Evolutionary conservation across 805 yeast genomes (phyloP).

Genomic region (Ogataea methanolica): DNA sequence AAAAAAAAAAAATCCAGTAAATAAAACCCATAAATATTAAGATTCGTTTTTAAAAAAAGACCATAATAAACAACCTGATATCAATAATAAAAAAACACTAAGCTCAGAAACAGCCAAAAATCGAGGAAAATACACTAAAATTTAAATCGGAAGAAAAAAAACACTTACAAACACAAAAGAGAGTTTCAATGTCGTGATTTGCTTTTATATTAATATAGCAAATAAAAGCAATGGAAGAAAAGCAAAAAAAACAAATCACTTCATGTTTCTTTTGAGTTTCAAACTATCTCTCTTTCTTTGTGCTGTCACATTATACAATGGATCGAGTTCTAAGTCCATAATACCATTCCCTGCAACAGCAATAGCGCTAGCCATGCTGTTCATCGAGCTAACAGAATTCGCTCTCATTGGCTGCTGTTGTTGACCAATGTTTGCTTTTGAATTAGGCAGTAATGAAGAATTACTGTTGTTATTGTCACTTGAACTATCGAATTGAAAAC

Average conservation of each 20-base stretch:
- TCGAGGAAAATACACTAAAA: too few relatives aligned
- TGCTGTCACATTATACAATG: slow-evolving; percentile 40
- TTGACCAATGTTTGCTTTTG: slow-evolving; percentile 1
- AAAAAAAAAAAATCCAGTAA: too few relatives aligned
- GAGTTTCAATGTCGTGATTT: not conserved
- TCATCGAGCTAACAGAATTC: not conserved
- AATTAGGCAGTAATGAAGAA: not conserved
- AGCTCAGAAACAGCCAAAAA: too few relatives aligned
- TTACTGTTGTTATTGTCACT: too few relatives aligned
- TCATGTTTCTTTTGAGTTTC: slow-evolving; percentile 40
- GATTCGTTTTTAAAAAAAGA: too few relatives aligned
- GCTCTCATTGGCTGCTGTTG: not conserved
- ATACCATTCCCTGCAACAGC: not conserved
- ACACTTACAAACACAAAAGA: too few relatives aligned
- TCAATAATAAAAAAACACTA: too few relatives aligned
- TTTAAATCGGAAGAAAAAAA: too few relatives aligned
- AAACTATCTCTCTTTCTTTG: slow-evolving; percentile 50
- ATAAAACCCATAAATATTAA: too few relatives aligned
- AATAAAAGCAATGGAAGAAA: not conserved
- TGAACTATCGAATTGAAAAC: slow-evolving; percentile 8
- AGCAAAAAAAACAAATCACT: slow-evolving; percentile 6
- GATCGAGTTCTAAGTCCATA: slow-evolving; percentile 25
- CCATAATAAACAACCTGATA: too few relatives aligned
- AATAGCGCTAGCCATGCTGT: not conserved
- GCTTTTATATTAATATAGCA: not conserved